These are phyloP conservation scores for Beta lomatogona DNA, from an alignment of 179 eudicot genomes.

Conservation along the genomic window DNA sequence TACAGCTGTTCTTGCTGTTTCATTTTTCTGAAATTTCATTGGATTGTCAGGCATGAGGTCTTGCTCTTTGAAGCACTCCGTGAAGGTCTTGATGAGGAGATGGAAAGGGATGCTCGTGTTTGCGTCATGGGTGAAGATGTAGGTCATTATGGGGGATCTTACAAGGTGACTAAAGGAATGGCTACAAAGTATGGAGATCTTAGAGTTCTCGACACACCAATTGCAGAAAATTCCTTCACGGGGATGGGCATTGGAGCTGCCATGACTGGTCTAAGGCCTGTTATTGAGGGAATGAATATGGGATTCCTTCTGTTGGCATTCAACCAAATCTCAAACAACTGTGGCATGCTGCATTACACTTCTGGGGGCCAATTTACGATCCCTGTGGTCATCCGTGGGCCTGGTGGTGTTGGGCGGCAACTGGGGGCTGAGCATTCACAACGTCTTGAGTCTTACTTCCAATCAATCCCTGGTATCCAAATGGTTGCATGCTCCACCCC, in stretches of 20 bases:
- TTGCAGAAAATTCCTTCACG: slow-evolving; percentile 93
- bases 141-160: slow-evolving; percentile 96
- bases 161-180: slow-evolving; percentile 85
- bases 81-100: slow-evolving; percentile 95
- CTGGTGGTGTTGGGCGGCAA: slow-evolving; percentile 96
- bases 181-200: slow-evolving; percentile 82
- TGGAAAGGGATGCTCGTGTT: slow-evolving; percentile 78
- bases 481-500: slow-evolving; percentile 98
- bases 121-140: slow-evolving; percentile 97
- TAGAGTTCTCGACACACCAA: slow-evolving; percentile 91
- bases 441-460: slow-evolving; percentile 88
- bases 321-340: slow-evolving; percentile 94
- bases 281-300: slow-evolving; percentile 97
- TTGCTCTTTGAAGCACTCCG: slow-evolving; percentile 90
- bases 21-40: background rate
- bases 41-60: slow-evolving; percentile 69
- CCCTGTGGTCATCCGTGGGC: slow-evolving; percentile 90
- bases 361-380: slow-evolving; percentile 97
- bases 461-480: slow-evolving; percentile 92
- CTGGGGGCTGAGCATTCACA: slow-evolving; percentile 97
- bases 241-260: slow-evolving; percentile 98
- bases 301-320: slow-evolving; percentile 96
- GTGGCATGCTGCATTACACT: slow-evolving; percentile 97
- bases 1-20: background rate
- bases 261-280: slow-evolving; percentile 94